Base-by-base conservation (phyloP, 345 rosid genomes). In the Garcia nutans region DNA sequence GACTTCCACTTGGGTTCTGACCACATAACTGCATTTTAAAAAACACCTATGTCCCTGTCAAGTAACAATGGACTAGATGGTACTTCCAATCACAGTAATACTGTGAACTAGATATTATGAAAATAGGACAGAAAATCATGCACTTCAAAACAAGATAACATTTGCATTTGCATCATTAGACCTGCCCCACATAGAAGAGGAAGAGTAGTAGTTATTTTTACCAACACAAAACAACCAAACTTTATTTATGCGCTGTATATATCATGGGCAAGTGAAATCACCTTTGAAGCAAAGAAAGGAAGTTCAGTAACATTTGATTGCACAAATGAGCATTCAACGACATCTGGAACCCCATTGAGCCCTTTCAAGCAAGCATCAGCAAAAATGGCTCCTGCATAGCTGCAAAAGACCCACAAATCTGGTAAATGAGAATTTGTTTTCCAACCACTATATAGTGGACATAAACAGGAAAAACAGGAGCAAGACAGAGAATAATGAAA, bases 291-390 rank as follows among this genome's bases (percentile, higher is more conserved):
- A 79, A 93, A 91, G 87, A 89, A 93, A 4, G 97, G 95, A 75
- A 88, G 87, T 28, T 91, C 95, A 5, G 97, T 89, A 72, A 93
- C 78, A 54, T 77, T 86, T 68, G 97, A 93, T 73, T 90, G 95
- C 49, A 93, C 95, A 52, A 77, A 93, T 41, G 98, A 83, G 78
- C 93, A 91, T 77, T 93, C 92, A 41, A 93, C 85, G 7, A 91
- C 89, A 71, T 91, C 86, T 13, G 93, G 95, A 77, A 90, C 93
- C 22, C 93, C 95, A 76, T 91, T 91, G 61, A 93, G 90, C 26
- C 93, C 97, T 85, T 89, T 89, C 69, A 90, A 86, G 87, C 97
- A 90, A 22, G 98, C 90, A 84, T 93, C 96, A 24, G 93, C 98
- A 71, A 93, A 91, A 59, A 91, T 76, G 68, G 98, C 98, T 76